Evolutionary conservation across 2,329 filamentous ascomycete genomes (phyloP), one percentile per base, ranked within the genome.

Genomic region (Aspergillus brunneoviolaceus): DNA sequence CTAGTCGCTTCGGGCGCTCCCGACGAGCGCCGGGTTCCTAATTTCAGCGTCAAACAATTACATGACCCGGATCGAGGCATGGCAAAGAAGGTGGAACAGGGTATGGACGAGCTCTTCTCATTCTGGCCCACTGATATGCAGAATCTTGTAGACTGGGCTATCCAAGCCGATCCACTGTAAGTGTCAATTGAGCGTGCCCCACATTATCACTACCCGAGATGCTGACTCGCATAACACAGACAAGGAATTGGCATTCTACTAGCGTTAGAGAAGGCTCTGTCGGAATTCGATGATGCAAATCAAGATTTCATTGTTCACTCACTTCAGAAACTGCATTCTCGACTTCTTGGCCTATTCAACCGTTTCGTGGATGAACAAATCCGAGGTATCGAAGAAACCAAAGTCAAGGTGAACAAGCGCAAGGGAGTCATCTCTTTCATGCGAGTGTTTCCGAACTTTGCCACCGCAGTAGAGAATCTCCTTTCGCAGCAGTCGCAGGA

Each of bases 361-460:
- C 92, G 91, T 63, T 97, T 98, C 69, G 87, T 98, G 9, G 94
- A 98, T 66, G 92, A 96, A 65, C 95, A 99, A 74, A 90, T 98
- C 60, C 90, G 91, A 27, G 93, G 92, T 5, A 96, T 98, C 64
- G 95, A 98, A 77, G 95, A 98, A 63, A 98, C 93, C 45, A 98
- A 98, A 77, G 94, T 99, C 75, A 97, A 97, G 81, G 92, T 97
- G 77, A 97, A 96, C 82, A 98, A 98, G 82, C 89, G 95, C 67
- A 97, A 96, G 79, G 94, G 95, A 11, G 91, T 99, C 59, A 97
- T 98, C 69, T 88, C 89, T 16, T 98, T 98, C 76, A 94, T 98
- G 81, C 90, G 91, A 65, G 89, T 94, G 47, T 98, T 98, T 81
- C 95, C 94, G 0, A 82, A 88, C 60, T 97, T 97, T 77, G 88